Base-by-base conservation (phyloP, 106 monocot genomes). In the Cymbidium sinense region DNA sequence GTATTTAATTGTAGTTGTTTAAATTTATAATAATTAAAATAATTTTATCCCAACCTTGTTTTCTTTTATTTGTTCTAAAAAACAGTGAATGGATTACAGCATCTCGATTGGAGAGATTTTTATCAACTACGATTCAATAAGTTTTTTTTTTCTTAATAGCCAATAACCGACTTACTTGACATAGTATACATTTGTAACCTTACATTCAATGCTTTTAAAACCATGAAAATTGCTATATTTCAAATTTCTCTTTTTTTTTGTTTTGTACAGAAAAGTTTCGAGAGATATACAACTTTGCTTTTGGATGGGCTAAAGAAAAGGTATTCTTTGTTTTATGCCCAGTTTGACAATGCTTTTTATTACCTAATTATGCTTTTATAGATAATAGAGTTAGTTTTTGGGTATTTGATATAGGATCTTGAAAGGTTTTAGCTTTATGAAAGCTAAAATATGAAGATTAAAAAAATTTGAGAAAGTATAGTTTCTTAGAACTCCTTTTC, bases 301-400 rank as follows among this genome's bases (percentile, higher is more conserved):
- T 98, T 87, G 82, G 79, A 73, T 98, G 98, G 98, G 94, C 98
- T 76, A 90, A 88, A 79, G 98, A 98, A 50, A 94, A 98, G 98
- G 98, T 98, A 88, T 64, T 62, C 20, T 74, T 74, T 50, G 36
- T 44, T 27, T 43, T n/a, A 37, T 21, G 11, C 27, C 37, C 67
- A 17, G 31, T 33, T 67, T 67, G 31, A 31, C 3, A 12, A 4
- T 29, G 33, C 15, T 58, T 58, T 58, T 58, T 58, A 58, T 23
- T 58, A 23, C 20, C 11, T 58, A 58, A 58, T 23, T 6, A 8
- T 58, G 0, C 20, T 58, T 58, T 58, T 23, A n/a, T 58, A 58
- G 58, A 58, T 9, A 58, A 58, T 58, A 58, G 5, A 58, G 23
- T 58, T 58, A 58, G 7, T 25, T 47, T 58, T 58, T 3, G 4